A percentile compares a stretch with the other conserved stretches of the same genome.
These are phyloP conservation scores for Pichia cephalocereana DNA, from an alignment of 805 yeast genomes.

Conservation along the genomic window DNA sequence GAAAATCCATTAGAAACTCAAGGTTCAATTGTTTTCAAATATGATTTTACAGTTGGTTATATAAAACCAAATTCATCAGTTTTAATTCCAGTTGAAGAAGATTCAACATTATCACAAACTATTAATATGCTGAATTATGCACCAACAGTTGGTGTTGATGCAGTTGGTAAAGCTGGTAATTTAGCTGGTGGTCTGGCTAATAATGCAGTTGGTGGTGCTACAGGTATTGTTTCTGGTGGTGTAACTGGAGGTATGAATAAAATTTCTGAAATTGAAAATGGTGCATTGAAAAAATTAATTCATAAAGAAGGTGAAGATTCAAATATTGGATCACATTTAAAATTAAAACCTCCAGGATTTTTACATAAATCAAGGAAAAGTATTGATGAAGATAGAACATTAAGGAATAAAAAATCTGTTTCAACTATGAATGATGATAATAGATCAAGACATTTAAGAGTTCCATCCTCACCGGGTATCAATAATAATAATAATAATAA, in stretches of 20 bases:
- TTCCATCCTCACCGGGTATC: slow-evolving; percentile 4
- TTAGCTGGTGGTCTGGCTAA: slow-evolving; percentile 36
- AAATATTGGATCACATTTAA: neutral
- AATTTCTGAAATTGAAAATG: slow-evolving; percentile 28
- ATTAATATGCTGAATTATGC: slow-evolving; percentile 30
- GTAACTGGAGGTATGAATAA: slow-evolving; percentile 34
- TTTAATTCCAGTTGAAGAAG: slow-evolving; percentile 35
- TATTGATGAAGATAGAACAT: neutral
- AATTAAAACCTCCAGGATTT: neutral
- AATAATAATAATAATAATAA: slow-evolving; percentile 1
- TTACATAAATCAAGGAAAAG: neutral
- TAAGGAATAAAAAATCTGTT: neutral
- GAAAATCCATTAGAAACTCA: slow-evolving; percentile 48
- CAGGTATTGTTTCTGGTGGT: slow-evolving; percentile 32
- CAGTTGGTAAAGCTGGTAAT: slow-evolving; percentile 36
- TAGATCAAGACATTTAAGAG: neutral
- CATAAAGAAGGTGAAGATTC: neutral
- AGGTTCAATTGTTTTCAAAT: slow-evolving; percentile 48
- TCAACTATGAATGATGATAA: neutral
- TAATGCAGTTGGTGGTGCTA: slow-evolving; percentile 26
- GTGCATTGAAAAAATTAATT: neutral
- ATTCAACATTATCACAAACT: slow-evolving; percentile 6
- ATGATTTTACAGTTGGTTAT: slow-evolving; percentile 55
- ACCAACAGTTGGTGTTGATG: slow-evolving; percentile 32
- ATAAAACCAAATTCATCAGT: slow-evolving; percentile 51